Conservation (phyloP, 176 grass and related monocot species). For the Saccharum officinarum region DNA sequence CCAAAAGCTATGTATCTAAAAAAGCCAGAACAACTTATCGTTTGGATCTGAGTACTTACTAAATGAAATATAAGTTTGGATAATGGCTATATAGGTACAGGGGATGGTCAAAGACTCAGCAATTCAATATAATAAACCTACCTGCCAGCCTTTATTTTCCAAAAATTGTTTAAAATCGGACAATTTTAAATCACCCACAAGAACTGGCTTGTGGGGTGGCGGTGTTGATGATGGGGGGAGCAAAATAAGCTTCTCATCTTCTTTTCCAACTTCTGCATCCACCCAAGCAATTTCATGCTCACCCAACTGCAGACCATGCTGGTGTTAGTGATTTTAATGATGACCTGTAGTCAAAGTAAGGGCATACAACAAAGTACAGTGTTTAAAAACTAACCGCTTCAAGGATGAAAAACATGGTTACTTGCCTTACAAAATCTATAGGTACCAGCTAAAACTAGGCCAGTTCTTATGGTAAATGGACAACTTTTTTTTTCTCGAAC, state of each 20-base stretch:
- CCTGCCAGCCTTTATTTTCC: slow-evolving; percentile 80
- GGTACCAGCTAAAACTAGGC: not conserved
- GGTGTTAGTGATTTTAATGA: slow-evolving; percentile 25
- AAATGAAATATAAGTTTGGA: not conserved
- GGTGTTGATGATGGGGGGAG: slow-evolving; percentile 58
- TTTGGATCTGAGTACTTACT: not conserved
- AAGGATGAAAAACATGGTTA: slow-evolving; percentile 4
- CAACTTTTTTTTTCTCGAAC: not conserved
- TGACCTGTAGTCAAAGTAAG: slow-evolving; percentile 1
- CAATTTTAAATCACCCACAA: slow-evolving; percentile 84
- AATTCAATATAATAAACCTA: slow-evolving; percentile 24
- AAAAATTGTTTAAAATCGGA: slow-evolving; percentile 96
- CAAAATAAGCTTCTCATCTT: slow-evolving; percentile 69
- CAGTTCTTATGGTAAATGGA: not conserved
- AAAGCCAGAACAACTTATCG: too few species aligned
- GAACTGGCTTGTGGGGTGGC: slow-evolving; percentile 79
- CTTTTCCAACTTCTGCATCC: slow-evolving; percentile 74
- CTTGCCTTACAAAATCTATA: not conserved
- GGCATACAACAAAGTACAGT: slow-evolving; percentile 1
- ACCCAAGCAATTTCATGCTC: slow-evolving; percentile 92
- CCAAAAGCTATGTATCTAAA: too few species aligned
- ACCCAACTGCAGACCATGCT: slow-evolving; percentile 55
- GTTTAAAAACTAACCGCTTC: not conserved
- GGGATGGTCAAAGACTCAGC: not conserved
- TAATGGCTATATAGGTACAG: not conserved